These are phyloP conservation scores for Puccinia novopanici DNA, from an alignment of 1,284 basidiomycete genomes.

Conservation along the genomic window DNA sequence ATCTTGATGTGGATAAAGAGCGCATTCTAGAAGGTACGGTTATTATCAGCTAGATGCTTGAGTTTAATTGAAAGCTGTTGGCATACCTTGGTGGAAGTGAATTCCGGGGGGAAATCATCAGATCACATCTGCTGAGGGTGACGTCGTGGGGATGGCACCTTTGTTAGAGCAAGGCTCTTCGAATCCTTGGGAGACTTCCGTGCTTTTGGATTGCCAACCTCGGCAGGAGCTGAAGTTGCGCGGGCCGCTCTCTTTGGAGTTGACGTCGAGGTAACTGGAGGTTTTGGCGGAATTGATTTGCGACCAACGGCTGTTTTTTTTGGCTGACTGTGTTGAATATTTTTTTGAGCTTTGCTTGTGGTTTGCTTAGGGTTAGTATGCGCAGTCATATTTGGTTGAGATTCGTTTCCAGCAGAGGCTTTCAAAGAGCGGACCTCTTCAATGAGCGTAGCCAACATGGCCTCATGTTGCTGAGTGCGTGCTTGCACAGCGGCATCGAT, in stretches of 20 bases:
- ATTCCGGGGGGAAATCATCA: no score
- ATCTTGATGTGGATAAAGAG: slow-evolving; percentile 41
- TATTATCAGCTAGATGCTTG: neutral
- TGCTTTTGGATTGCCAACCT: neutral
- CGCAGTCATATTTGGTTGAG: no score
- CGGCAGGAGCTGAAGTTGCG: slow-evolving; percentile 19
- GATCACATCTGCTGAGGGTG: neutral
- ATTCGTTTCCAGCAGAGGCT: neutral
- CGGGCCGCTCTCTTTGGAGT: neutral
- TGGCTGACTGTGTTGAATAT: neutral
- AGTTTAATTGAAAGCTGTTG: no score
- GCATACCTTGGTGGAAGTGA: no score
- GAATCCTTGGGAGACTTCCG: neutral
- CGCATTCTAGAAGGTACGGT: slow-evolving; percentile 5
- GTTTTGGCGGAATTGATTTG: neutral
- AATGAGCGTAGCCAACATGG: slow-evolving; percentile 4
- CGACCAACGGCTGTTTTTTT: neutral
- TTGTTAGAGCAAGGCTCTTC: neutral
- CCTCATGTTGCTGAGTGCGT: neutral
- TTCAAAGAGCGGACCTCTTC: slow-evolving; percentile 5
- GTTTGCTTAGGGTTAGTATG: neutral
- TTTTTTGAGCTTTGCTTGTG: neutral
- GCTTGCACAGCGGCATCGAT: no score
- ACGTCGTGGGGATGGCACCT: neutral
- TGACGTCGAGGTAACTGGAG: neutral